Conservation (phyloP, 2,329 filamentous ascomycete genomes). For the Rachicladosporium sp. region DNA sequence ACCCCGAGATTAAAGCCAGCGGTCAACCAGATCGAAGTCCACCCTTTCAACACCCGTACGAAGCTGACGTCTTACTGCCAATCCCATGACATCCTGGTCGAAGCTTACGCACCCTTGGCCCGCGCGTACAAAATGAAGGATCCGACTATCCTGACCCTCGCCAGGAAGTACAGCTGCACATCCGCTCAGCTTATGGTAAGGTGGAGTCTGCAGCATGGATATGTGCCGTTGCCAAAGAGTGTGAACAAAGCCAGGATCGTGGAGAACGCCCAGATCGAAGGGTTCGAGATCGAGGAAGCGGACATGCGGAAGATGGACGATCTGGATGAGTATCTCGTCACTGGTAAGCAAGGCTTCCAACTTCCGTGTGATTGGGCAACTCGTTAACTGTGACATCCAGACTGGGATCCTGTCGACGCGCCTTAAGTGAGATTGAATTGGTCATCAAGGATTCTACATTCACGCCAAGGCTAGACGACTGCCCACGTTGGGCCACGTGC, state of each 20-base stretch:
- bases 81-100: conserved; percentile 54
- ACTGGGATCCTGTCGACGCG: conserved; percentile 25
- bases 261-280: conserved; percentile 51
- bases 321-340: conserved; percentile 61
- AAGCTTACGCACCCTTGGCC: conserved; percentile 71
- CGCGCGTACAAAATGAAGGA: conserved; percentile 59
- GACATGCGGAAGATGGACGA: conserved; percentile 52
- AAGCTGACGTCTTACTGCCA: conserved; percentile 56
- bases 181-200: conserved; percentile 64
- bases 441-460: too few species aligned
- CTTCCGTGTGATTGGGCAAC: conserved; percentile 1
- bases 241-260: conserved; percentile 48
- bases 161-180: conserved; percentile 57
- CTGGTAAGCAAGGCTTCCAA: conserved; percentile 40
- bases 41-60: conserved; percentile 66
- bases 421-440: not conserved
- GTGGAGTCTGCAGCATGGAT: conserved; percentile 66
- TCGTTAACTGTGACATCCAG: conserved; percentile 6
- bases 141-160: conserved; percentile 47
- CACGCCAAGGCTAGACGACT: too few species aligned
- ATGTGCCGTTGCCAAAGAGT: conserved; percentile 64
- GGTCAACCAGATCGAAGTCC: conserved; percentile 72
- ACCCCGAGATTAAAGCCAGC: conserved; percentile 52
- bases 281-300: conserved; percentile 48
- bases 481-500: too few species aligned